Percentiles rank a stretch among this genome's conserved stretches.
These are phyloP conservation scores for Talaromyces sp. DNA, from an alignment of 2,329 filamentous ascomycete species.

Conservation along the genomic window DNA sequence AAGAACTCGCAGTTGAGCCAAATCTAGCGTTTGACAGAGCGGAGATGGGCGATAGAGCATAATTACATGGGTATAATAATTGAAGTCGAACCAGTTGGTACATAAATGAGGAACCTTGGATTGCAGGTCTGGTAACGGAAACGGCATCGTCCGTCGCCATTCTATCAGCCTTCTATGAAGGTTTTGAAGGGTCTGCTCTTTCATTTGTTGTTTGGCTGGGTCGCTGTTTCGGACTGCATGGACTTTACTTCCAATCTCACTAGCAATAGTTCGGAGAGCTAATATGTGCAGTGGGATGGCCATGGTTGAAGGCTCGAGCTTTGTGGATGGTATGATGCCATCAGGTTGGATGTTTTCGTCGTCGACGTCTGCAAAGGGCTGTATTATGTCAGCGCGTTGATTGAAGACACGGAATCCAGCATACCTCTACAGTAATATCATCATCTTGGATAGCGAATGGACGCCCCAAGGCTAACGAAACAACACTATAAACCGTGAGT, in stretches of 20 bases:
- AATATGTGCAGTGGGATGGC: conserved; percentile 45
- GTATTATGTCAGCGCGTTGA: background rate
- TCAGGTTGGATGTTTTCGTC: conserved; percentile 33
- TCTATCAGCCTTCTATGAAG: conserved; percentile 44
- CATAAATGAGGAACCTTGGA: conserved; percentile 43
- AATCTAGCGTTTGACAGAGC: conserved; percentile 38
- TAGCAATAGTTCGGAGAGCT: conserved; percentile 40
- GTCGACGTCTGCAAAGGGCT: conserved; percentile 39
- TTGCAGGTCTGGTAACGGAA: conserved; percentile 39
- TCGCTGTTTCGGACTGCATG: conserved; percentile 31
- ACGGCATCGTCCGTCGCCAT: conserved; percentile 47
- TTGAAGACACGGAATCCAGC: background rate
- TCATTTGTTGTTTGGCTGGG: conserved; percentile 21
- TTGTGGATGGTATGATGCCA: conserved; percentile 20
- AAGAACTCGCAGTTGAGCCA: conserved; percentile 36
- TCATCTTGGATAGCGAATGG: conserved; percentile 48
- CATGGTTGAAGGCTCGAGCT: conserved; percentile 33
- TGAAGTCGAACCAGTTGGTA: conserved; percentile 48
- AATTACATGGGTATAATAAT: conserved; percentile 47
- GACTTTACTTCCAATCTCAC: conserved; percentile 40
- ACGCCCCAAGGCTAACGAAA: conserved; percentile 44
- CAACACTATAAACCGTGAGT: conserved; percentile 27
- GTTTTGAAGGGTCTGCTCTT: conserved; percentile 32
- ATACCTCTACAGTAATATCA: conserved; percentile 43
- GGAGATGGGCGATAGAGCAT: conserved; percentile 48